Evolutionary conservation across 2,329 filamentous ascomycete genomes (phyloP).

Genomic region (Ploettnerulaceae sp.): DNA sequence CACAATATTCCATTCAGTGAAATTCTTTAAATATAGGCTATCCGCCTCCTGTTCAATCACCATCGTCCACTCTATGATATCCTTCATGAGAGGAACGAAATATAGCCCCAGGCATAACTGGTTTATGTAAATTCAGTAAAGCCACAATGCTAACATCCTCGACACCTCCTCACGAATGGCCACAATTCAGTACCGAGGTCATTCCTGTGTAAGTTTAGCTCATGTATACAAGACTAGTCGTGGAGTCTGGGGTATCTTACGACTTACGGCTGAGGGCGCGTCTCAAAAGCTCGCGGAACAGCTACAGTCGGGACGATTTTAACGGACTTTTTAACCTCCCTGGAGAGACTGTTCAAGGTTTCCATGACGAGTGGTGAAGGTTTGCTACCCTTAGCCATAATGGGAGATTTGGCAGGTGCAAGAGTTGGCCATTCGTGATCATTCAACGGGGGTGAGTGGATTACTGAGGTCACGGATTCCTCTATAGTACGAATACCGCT

Average conservation of each 20-base stretch:
- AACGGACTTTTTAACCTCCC: slow-evolving; percentile 5
- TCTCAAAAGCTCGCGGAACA: slow-evolving; percentile 20
- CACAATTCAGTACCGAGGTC: slow-evolving; percentile 11
- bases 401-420: slow-evolving; percentile 18
- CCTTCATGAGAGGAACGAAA: slow-evolving; percentile 1
- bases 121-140: background rate
- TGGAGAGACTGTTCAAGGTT: background rate
- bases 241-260: slow-evolving; percentile 20
- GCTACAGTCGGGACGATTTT: slow-evolving; percentile 15
- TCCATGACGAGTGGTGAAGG: slow-evolving; percentile 10
- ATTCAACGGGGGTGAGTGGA: background rate
- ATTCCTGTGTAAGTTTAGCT: slow-evolving; percentile 5
- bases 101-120: background rate
- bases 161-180: slow-evolving; percentile 23
- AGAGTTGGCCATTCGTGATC: slow-evolving; percentile 24
- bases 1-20: too few relatives aligned
- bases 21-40: too few relatives aligned
- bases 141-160: slow-evolving; percentile 3
- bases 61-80: too few relatives aligned
- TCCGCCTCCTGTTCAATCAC: too few relatives aligned
- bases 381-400: slow-evolving; percentile 21
- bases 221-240: background rate
- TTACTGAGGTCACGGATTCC: background rate
- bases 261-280: slow-evolving; percentile 25
- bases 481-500: background rate